Evolutionary conservation across 306 rosid species (phyloP), one percentile per base, ranked within the genome.

Genomic region (Casuarina glauca): DNA sequence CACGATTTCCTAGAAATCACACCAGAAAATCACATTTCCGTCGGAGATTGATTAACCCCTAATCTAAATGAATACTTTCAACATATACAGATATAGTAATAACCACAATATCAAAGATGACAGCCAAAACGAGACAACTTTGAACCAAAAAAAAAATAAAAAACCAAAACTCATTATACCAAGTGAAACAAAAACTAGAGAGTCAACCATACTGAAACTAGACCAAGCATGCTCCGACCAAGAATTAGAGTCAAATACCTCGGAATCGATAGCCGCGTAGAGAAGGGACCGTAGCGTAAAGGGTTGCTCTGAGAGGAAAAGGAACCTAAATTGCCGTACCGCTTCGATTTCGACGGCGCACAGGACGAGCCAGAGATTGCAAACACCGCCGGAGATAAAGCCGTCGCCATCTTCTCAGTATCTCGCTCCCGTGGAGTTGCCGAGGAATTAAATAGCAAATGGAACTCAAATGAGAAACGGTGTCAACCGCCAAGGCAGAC

Each of bases 1-100:
- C 5, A 64, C 26, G 69, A 81, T 39, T 86, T 78, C 83, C 97
- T 88, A 52, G 52, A 66, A 83, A 55, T 32, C 45, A 57, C 49
- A 42, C 72, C 43, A 36, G 5, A 26, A 58, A 39, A 72, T 1
- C 16, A 45, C 52, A 9, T 26, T 68, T 48, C 3, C 70, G 9
- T 6, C 15, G 70, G 45, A 66, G 41, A 66, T 66, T 66, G 20
- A 66, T 60, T 55, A 60, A 39, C 13, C 35, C 16, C 15, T 42
- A 8, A 36, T 62, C 69, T 3, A 11, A 36, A 62, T 36, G 44
- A 10, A 17, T 62, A 17, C n/a, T 62, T 36, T 6, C 43, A 61
- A 35, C 42, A 61, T 35, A 4, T 61, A 61, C 4, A 35, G 36
- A 35, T 12, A 36, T 61, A 61, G 3, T 3, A 61, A 35, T 1